Evolutionary conservation across 305 asterid genomes (phyloP).

Genomic region (Fraxinus velutina): DNA sequence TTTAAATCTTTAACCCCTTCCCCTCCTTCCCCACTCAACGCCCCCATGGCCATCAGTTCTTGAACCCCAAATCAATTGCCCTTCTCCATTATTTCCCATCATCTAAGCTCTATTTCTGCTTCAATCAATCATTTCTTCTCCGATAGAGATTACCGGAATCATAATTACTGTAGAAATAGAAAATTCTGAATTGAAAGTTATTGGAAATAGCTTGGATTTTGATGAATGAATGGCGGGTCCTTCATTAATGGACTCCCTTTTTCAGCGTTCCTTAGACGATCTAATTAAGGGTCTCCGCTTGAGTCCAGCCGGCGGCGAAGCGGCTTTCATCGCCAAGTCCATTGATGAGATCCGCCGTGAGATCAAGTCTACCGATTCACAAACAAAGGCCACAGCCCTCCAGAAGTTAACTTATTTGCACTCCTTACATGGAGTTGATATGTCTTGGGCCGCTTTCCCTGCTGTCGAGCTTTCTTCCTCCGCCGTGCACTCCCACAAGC

Average conservation of each 20-base stretch:
- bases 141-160: not conserved
- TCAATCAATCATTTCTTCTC: not conserved
- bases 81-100: not conserved
- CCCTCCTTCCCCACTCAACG: not conserved
- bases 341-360: constrained; percentile 88
- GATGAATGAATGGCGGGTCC: constrained; percentile 45
- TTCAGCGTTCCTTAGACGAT: constrained; percentile 82
- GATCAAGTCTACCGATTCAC: constrained; percentile 72
- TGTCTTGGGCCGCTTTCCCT: constrained; percentile 84
- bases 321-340: constrained; percentile 57
- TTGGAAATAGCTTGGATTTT: not conserved
- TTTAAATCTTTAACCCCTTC: not conserved
- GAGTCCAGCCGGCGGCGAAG: constrained; percentile 40
- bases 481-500: constrained; percentile 54
- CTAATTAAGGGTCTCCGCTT: constrained; percentile 72
- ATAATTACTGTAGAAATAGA: not conserved
- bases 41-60: not conserved
- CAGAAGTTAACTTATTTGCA: constrained; percentile 78
- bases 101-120: not conserved
- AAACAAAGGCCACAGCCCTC: constrained; percentile 69
- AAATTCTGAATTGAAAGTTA: not conserved
- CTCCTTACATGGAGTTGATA: constrained; percentile 67
- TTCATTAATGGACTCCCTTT: constrained; percentile 81
- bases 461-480: constrained; percentile 84
- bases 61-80: not conserved